Evolutionary conservation across 163 green algal species (phyloP).

Genomic region (Chloromonas sp.): DNA sequence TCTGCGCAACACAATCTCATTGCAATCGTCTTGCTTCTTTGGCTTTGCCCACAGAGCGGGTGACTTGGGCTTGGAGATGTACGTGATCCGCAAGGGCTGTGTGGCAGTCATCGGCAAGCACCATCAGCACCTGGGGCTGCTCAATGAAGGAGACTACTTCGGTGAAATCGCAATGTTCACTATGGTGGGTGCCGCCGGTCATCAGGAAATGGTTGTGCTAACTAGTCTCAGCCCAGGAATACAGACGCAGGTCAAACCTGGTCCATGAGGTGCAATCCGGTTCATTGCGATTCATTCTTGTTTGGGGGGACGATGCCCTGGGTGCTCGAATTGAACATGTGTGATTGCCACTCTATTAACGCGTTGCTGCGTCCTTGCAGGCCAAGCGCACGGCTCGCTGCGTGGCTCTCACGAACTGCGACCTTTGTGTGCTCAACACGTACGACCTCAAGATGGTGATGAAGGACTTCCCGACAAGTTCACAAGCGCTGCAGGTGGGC

Average conservation of each 20-base stretch:
- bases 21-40: too few relatives aligned
- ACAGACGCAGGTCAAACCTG: too few relatives aligned
- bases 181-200: constrained; percentile 1
- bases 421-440: constrained; percentile 30
- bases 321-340: too few relatives aligned
- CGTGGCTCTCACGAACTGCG: constrained; percentile 33
- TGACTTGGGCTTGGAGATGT: constrained; percentile 41
- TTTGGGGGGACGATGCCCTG: too few relatives aligned
- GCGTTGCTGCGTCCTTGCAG: constrained; percentile 1
- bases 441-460: constrained; percentile 34
- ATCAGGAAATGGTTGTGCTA: too few relatives aligned
- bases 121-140: constrained; percentile 30
- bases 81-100: constrained; percentile 37
- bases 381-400: constrained; percentile 37
- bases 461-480: constrained; percentile 41
- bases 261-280: too few relatives aligned
- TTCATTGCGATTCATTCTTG: too few relatives aligned
- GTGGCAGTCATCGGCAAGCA: constrained; percentile 38
- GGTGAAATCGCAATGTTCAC: constrained; percentile 35
- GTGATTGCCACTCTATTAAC: too few relatives aligned
- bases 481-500: constrained; percentile 16
- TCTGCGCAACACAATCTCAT: too few relatives aligned
- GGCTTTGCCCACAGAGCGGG: constrained; percentile 7
- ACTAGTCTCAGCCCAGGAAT: too few relatives aligned
- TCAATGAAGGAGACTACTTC: constrained; percentile 34